phyloP scores from a whole-genome alignment of 257 asterid species.

The Ophiorrhiza pumila region DNA sequence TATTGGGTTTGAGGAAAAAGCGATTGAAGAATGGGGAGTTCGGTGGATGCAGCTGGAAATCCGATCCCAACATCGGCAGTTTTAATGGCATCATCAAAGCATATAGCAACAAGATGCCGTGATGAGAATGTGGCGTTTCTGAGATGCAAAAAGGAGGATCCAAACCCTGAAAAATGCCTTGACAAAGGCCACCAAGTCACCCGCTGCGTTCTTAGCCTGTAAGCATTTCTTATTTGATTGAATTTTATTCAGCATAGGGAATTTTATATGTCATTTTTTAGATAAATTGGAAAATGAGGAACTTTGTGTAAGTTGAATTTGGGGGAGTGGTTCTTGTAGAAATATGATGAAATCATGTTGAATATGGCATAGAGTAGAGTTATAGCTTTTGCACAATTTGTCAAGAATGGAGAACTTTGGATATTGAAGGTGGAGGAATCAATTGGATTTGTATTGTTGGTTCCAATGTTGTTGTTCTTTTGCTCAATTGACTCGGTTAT shows the following conservation, averaged over 20 bases:
- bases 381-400: not conserved
- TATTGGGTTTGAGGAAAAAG: not conserved
- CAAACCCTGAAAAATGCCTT: conserved; percentile 79
- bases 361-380: not conserved
- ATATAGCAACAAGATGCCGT: conserved; percentile 63
- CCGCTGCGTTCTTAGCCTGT: conserved; percentile 70
- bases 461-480: not conserved
- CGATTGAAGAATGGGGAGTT: conserved; percentile 43
- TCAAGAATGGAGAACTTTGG: not conserved
- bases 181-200: conserved; percentile 80
- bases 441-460: not conserved
- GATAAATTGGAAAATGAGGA: not conserved
- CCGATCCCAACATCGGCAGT: conserved; percentile 66
- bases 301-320: not conserved
- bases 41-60: conserved; percentile 51
- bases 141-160: conserved; percentile 78
- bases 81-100: conserved; percentile 72
- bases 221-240: conserved; percentile 27
- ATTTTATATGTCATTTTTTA: not conserved
- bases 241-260: not conserved
- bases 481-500: not conserved
- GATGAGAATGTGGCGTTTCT: conserved; percentile 65
- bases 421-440: not conserved
- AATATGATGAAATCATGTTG: not conserved
- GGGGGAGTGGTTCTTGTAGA: not conserved